phyloP scores from a whole-genome alignment of 768 basidiomycete species.

The Suillus paluster region DNA sequence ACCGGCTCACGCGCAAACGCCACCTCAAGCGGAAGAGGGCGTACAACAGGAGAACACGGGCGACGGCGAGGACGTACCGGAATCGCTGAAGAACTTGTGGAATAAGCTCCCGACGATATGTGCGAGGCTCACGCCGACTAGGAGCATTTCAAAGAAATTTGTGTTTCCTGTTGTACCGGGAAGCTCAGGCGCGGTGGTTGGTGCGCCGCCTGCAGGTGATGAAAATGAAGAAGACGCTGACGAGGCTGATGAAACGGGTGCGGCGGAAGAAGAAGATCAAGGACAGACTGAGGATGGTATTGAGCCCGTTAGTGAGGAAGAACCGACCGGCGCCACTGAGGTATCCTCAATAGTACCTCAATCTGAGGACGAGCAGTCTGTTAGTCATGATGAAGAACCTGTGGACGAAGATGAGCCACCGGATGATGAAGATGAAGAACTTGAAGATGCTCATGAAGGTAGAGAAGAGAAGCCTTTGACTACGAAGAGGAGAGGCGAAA shows the following conservation, averaged over 20 bases:
- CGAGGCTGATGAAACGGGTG: constrained; percentile 3
- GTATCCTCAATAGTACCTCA: neutral
- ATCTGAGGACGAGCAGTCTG: neutral
- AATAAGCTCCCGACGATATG: constrained; percentile 46
- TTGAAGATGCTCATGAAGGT: neutral
- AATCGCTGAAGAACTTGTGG: constrained; percentile 12
- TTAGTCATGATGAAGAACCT: neutral
- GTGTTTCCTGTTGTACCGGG: constrained; percentile 44
- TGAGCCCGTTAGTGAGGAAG: neutral
- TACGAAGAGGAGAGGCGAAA: neutral
- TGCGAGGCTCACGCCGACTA: constrained; percentile 47
- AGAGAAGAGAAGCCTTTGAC: neutral
- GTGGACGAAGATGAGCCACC: constrained; percentile 14
- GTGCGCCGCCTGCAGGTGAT: neutral
- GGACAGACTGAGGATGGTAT: neutral
- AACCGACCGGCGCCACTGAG: neutral
- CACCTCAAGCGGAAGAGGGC: constrained; percentile 7
- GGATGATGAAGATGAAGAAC: constrained; percentile 15
- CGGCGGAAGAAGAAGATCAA: constrained; percentile 5
- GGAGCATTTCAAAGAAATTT: constrained; percentile 56
- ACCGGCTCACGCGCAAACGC: constrained; percentile 9
- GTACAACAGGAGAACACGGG: neutral
- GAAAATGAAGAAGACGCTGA: constrained; percentile 3
- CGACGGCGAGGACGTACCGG: constrained; percentile 9
- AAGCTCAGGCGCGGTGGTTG: constrained; percentile 4